Conservation (phyloP, 805 yeast genomes). For the Hanseniaspora taiwanica region DNA sequence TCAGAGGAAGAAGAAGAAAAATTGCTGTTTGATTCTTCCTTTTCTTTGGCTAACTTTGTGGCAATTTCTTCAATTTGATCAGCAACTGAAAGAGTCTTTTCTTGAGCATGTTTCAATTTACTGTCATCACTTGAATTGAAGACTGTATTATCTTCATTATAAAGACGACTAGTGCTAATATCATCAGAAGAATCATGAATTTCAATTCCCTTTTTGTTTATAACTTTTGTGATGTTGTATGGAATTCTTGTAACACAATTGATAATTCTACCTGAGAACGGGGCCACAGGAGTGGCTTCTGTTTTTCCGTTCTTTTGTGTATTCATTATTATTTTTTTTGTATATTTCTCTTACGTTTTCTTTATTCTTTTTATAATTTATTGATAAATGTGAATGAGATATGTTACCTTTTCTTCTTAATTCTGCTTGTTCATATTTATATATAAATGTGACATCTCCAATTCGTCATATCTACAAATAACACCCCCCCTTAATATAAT, state of each 20-base stretch:
- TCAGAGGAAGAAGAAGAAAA: too few species aligned
- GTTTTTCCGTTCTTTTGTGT: not conserved
- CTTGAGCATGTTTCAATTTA: not conserved
- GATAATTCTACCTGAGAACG: slow-evolving; percentile 15
- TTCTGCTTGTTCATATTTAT: too few species aligned
- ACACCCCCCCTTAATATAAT: too few species aligned
- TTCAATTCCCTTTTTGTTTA: not conserved
- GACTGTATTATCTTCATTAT: not conserved
- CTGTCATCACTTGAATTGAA: too few species aligned
- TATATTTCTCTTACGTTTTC: too few species aligned
- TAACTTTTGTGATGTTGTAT: slow-evolving; percentile 14
- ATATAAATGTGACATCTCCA: too few species aligned
- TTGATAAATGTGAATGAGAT: too few species aligned
- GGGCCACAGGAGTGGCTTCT: too few species aligned
- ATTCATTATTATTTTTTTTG: not conserved
- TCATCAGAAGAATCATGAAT: not conserved
- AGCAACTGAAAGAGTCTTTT: not conserved
- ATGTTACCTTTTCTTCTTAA: too few species aligned
- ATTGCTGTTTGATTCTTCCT: not conserved
- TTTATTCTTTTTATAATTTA: too few species aligned
- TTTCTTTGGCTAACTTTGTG: not conserved
- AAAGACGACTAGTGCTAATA: not conserved
- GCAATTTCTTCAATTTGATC: not conserved
- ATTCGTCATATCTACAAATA: too few species aligned
- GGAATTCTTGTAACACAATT: slow-evolving; percentile 26